Percentiles rank a stretch among this genome's conserved stretches.
phyloP scores from a whole-genome alignment of 2,329 filamentous ascomycete genomes.

The Penicillium sp. region DNA sequence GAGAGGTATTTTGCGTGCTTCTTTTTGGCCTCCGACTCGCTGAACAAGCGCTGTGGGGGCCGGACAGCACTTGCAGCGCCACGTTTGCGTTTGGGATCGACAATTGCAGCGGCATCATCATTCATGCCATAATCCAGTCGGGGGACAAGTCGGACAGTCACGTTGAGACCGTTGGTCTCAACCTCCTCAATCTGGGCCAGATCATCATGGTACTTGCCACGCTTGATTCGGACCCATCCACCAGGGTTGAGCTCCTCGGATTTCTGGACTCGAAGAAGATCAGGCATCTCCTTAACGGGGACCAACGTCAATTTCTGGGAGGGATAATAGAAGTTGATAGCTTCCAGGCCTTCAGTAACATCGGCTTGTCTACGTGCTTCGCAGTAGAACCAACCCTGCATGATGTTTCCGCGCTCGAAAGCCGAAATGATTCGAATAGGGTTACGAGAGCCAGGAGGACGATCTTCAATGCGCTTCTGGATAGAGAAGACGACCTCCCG shows the following conservation, averaged over 20 bases:
- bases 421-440: constrained; percentile 83
- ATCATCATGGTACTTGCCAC: constrained; percentile 81
- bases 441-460: constrained; percentile 69
- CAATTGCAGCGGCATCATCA: constrained; percentile 65
- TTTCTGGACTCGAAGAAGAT: constrained; percentile 87
- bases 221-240: constrained; percentile 86
- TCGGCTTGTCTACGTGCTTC: constrained; percentile 87
- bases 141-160: constrained; percentile 83
- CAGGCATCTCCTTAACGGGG: constrained; percentile 95
- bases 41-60: constrained; percentile 88
- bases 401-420: constrained; percentile 84
- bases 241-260: constrained; percentile 81
- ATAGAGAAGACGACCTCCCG: constrained; percentile 85
- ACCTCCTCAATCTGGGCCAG: constrained; percentile 90
- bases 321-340: constrained; percentile 85
- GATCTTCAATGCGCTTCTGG: constrained; percentile 84
- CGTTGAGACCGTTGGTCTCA: constrained; percentile 87
- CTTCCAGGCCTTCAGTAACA: constrained; percentile 78
- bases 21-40: constrained; percentile 88
- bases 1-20: constrained; percentile 67
- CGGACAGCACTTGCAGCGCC: constrained; percentile 58
- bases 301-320: constrained; percentile 83
- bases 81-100: constrained; percentile 78
- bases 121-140: constrained; percentile 88
- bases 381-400: constrained; percentile 94